A percentile compares a stretch with the other conserved stretches of the same genome.
phyloP scores from a whole-genome alignment of 2,329 filamentous ascomycete species.

The Colletotrichum chlorophyti region DNA sequence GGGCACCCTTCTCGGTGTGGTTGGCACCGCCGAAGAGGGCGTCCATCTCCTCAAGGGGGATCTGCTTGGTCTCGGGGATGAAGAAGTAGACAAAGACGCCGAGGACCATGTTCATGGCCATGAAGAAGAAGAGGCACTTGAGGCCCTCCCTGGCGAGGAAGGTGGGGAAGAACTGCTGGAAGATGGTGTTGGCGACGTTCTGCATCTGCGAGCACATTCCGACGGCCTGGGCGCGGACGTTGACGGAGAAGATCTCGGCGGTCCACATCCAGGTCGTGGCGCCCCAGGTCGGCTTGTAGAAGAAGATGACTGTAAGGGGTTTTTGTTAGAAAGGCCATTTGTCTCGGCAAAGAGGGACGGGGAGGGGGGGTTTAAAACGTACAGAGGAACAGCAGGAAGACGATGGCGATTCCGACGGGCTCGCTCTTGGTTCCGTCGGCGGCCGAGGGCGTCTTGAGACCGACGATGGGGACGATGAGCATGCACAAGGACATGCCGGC shows the following conservation, averaged over 20 bases:
- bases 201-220: conserved; percentile 69
- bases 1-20: conserved; percentile 60
- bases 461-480: conserved; percentile 63
- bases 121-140: conserved; percentile 47
- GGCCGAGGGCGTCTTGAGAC: conserved; percentile 57
- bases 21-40: conserved; percentile 62
- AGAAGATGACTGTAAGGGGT: conserved; percentile 51
- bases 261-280: conserved; percentile 77
- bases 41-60: conserved; percentile 63
- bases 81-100: conserved; percentile 56
- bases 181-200: conserved; percentile 71
- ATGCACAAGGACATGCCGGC: conserved; percentile 75
- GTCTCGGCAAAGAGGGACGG: not conserved
- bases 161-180: conserved; percentile 74
- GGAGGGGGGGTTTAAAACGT: conserved; percentile 59
- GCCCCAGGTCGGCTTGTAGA: conserved; percentile 75
- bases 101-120: conserved; percentile 54
- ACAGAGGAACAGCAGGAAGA: conserved; percentile 72
- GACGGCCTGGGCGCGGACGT: conserved; percentile 74
- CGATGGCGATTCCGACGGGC: conserved; percentile 70
- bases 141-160: conserved; percentile 65
- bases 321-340: not conserved
- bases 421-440: conserved; percentile 60
- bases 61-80: conserved; percentile 57
- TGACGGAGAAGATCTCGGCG: conserved; percentile 73